phyloP scores from a whole-genome alignment of 306 rosid species.

The Trichosanthes truncata region DNA sequence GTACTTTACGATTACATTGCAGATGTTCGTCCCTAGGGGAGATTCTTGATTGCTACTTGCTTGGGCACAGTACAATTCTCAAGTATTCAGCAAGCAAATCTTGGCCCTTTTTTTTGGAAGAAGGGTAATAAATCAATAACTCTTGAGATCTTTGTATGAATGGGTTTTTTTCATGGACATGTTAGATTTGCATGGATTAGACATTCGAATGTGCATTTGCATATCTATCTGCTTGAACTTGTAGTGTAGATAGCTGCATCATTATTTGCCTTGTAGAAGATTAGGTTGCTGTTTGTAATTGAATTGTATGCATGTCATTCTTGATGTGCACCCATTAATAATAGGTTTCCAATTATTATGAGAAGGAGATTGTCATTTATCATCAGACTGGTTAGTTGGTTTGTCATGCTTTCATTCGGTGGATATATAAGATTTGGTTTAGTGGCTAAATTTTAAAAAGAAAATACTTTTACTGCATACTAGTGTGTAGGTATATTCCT shows the following conservation, averaged over 20 bases:
- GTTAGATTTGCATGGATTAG: background rate
- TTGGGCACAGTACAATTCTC: background rate
- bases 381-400: no score
- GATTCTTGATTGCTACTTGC: background rate
- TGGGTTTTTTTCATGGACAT: background rate
- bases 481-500: no score
- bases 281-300: background rate
- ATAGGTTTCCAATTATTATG: no score
- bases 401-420: no score
- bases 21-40: background rate
- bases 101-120: background rate
- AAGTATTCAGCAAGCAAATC: background rate
- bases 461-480: no score
- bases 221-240: background rate
- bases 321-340: no score
- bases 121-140: background rate
- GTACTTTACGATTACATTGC: background rate
- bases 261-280: background rate
- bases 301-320: no score
- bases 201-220: background rate
- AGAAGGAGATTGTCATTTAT: no score
- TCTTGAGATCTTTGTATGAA: background rate
- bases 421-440: no score
- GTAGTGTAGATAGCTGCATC: background rate
- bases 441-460: no score